These are phyloP conservation scores for Pythium scleroteichum DNA, from an alignment of 352 stramenopile genomes.

Conservation along the genomic window DNA sequence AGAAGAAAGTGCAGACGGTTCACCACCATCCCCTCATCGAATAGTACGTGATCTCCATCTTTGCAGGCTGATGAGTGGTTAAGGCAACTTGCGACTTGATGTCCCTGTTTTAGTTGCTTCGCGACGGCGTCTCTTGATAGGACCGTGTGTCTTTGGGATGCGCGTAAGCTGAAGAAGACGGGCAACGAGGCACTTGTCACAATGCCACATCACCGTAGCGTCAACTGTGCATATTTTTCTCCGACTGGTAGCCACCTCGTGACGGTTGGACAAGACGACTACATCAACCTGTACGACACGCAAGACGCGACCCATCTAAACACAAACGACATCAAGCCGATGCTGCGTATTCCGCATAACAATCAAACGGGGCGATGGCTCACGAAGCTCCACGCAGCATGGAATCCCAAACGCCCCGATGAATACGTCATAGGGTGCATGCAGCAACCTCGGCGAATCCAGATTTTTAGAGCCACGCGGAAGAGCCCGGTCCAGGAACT, in stretches of 20 bases:
- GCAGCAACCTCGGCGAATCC: constrained; percentile 75
- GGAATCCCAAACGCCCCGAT: constrained; percentile 73
- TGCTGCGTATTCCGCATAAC: constrained; percentile 72
- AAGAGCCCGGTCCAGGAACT: constrained; percentile 75
- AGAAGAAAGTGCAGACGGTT: constrained; percentile 90
- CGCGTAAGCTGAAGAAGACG: constrained; percentile 46
- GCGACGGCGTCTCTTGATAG: constrained; percentile 81
- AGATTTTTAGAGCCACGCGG: constrained; percentile 76
- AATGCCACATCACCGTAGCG: constrained; percentile 69
- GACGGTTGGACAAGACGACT: constrained; percentile 83
- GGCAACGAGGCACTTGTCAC: constrained; percentile 50
- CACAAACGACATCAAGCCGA: constrained; percentile 30
- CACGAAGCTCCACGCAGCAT: constrained; percentile 81
- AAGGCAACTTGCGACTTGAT: too few relatives aligned
- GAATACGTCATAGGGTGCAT: constrained; percentile 84
- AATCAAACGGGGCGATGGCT: constrained; percentile 88
- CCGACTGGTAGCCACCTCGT: constrained; percentile 68
- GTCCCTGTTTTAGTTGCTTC: constrained; percentile 43
- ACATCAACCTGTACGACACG: constrained; percentile 73
- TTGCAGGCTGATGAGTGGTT: background rate
- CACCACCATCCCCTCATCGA: constrained; percentile 58
- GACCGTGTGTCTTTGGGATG: constrained; percentile 83
- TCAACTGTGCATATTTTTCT: constrained; percentile 90
- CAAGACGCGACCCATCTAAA: constrained; percentile 33
- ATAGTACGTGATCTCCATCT: constrained; percentile 44